These are phyloP conservation scores for Macrolepiota dolichaula DNA, from an alignment of 768 basidiomycete species.

Conservation along the genomic window DNA sequence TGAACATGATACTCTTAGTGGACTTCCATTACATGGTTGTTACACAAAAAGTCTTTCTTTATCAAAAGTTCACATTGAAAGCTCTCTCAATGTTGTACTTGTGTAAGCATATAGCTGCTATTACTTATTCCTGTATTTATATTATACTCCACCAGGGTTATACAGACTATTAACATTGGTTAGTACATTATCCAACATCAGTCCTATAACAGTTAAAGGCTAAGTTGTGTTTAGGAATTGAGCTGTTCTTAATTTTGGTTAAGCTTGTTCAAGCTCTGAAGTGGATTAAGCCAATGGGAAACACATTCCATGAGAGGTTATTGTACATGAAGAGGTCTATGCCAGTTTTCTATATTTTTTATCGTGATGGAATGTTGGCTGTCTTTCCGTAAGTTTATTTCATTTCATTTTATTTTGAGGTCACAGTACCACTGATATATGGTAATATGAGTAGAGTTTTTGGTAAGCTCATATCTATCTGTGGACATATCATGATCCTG, in stretches of 20 bases:
- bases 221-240: not conserved
- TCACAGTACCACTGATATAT: not conserved
- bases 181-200: not conserved
- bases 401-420: not conserved
- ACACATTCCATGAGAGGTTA: not conserved
- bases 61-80: too few relatives aligned
- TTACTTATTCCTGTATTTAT: not conserved
- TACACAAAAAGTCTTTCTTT: too few relatives aligned
- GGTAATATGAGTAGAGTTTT: not conserved
- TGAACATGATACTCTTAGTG: too few relatives aligned
- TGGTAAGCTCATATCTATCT: not conserved
- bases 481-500: too few relatives aligned
- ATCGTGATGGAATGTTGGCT: not conserved
- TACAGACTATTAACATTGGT: not conserved
- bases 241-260: not conserved
- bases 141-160: not conserved
- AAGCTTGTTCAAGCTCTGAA: not conserved
- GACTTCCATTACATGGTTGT: too few relatives aligned
- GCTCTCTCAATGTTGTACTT: not conserved
- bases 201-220: not conserved
- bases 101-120: not conserved
- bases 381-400: not conserved
- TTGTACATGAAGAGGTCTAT: not conserved
- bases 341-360: not conserved
- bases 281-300: not conserved